Conservation (phyloP, 2,329 filamentous ascomycete genomes). For the Microdochium paspali region DNA sequence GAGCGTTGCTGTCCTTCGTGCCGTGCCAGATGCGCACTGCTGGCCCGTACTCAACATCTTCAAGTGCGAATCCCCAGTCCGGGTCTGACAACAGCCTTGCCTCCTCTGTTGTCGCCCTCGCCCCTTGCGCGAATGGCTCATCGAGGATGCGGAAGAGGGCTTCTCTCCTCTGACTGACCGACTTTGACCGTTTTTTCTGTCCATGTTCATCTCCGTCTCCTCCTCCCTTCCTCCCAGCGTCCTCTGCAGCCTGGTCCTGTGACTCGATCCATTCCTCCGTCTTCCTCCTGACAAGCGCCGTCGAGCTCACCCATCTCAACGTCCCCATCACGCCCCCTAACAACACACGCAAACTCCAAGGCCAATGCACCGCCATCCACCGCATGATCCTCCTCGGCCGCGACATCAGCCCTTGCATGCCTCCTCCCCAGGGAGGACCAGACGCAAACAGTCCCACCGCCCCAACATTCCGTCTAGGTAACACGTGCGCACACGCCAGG, state of each 20-base stretch:
- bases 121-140: slow-evolving; percentile 19
- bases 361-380: slow-evolving; percentile 12
- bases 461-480: slow-evolving; percentile 19
- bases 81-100: slow-evolving; percentile 15
- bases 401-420: slow-evolving; percentile 12
- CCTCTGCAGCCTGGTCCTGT: slow-evolving; percentile 5
- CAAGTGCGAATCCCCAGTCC: slow-evolving; percentile 19
- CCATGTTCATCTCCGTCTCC: not conserved
- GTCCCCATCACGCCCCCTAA: slow-evolving; percentile 10
- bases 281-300: slow-evolving; percentile 7
- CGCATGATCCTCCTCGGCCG: slow-evolving; percentile 9
- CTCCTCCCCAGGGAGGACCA: slow-evolving; percentile 22
- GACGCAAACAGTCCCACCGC: slow-evolving; percentile 26
- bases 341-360: slow-evolving; percentile 9
- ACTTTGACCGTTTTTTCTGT: slow-evolving; percentile 4
- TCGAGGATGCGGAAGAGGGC: slow-evolving; percentile 17
- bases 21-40: slow-evolving; percentile 23
- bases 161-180: slow-evolving; percentile 12
- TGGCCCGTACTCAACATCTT: slow-evolving; percentile 14
- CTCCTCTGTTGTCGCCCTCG: slow-evolving; percentile 15
- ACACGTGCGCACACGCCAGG: slow-evolving; percentile 20
- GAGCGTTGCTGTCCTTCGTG: slow-evolving; percentile 18
- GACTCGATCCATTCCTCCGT: slow-evolving; percentile 14
- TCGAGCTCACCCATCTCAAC: slow-evolving; percentile 9
- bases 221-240: too few species aligned